Evolutionary conservation across 2,329 filamentous ascomycete genomes (phyloP).

Genomic region (Exophiala alcalophila): DNA sequence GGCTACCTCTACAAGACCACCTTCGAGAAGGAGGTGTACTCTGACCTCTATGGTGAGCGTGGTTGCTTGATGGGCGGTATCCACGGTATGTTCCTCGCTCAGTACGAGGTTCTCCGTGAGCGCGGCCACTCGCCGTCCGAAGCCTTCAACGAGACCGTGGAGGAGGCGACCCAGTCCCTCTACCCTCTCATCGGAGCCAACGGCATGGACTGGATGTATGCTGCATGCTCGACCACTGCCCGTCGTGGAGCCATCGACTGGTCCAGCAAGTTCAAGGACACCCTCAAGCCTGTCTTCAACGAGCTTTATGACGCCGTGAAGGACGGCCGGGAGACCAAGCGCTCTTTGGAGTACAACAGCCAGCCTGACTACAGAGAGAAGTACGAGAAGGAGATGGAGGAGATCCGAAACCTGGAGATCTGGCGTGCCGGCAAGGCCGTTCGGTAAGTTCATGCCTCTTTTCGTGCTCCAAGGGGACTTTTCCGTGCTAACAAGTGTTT

Average conservation of each 20-base stretch:
- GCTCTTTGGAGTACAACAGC: slow-evolving; percentile 95
- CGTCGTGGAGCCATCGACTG: slow-evolving; percentile 98
- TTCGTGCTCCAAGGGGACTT: slow-evolving; percentile 16
- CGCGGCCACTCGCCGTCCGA: slow-evolving; percentile 95
- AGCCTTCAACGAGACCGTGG: slow-evolving; percentile 99
- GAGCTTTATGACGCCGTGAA: slow-evolving; percentile 90
- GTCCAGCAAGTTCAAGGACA: slow-evolving; percentile 95
- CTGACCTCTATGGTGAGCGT: slow-evolving; percentile 98
- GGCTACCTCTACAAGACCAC: slow-evolving; percentile 99
- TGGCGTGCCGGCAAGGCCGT: slow-evolving; percentile 98
- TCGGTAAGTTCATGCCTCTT: slow-evolving; percentile 54
- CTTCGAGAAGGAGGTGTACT: slow-evolving; percentile 99
- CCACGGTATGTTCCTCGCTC: slow-evolving; percentile 99
- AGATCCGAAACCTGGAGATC: slow-evolving; percentile 98
- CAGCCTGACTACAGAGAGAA: slow-evolving; percentile 94
- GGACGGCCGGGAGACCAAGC: slow-evolving; percentile 89
- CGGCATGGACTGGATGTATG: slow-evolving; percentile 99
- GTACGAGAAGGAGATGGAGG: slow-evolving; percentile 97
- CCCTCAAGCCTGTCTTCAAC: slow-evolving; percentile 98
- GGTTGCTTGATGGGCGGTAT: slow-evolving; percentile 99
- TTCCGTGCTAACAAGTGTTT: slow-evolving; percentile 28
- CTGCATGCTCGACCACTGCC: slow-evolving; percentile 97
- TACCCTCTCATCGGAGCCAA: slow-evolving; percentile 97
- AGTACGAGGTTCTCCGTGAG: slow-evolving; percentile 99
- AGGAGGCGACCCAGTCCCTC: slow-evolving; percentile 96